Evolutionary conservation across 441 rosid genomes (phyloP).

Genomic region (Syzygium malaccense): DNA sequence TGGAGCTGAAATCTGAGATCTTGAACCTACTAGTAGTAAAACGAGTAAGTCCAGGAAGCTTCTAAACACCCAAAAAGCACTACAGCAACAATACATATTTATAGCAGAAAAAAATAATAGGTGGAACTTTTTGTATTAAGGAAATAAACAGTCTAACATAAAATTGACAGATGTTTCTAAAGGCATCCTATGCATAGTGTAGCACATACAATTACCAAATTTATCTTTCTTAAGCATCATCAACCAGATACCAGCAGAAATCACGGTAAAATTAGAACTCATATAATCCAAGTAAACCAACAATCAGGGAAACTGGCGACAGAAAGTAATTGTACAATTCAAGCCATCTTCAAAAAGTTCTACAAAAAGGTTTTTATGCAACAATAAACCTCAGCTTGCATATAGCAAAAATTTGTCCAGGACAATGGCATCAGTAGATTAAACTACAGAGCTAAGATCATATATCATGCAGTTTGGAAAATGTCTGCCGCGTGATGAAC

Average conservation of each 20-base stretch:
- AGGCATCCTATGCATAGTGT: not conserved
- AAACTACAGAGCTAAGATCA: not conserved
- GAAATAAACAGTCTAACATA: not conserved
- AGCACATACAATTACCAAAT: not conserved
- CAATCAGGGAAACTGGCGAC: not conserved
- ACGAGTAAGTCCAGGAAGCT: not conserved
- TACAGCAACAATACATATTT: not conserved
- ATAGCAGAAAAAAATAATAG: not conserved
- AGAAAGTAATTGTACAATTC: not conserved
- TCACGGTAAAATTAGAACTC: not conserved
- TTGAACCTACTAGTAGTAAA: slow-evolving; percentile 36
- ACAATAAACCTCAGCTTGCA: not conserved
- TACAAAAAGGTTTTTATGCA: not conserved
- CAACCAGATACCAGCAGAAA: not conserved
- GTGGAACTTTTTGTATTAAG: not conserved
- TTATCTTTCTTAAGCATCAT: not conserved
- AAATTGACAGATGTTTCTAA: not conserved
- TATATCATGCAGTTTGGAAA: not conserved
- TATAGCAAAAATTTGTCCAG: not conserved
- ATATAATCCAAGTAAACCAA: not conserved
- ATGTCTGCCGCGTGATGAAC: not conserved
- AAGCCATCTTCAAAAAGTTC: not conserved
- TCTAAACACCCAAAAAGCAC: not conserved
- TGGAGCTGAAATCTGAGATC: slow-evolving; percentile 79
- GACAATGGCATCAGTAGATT: not conserved